Base-by-base conservation (phyloP, 192 early-diverging fungal genomes). In the Coemansia interrupta region DNA sequence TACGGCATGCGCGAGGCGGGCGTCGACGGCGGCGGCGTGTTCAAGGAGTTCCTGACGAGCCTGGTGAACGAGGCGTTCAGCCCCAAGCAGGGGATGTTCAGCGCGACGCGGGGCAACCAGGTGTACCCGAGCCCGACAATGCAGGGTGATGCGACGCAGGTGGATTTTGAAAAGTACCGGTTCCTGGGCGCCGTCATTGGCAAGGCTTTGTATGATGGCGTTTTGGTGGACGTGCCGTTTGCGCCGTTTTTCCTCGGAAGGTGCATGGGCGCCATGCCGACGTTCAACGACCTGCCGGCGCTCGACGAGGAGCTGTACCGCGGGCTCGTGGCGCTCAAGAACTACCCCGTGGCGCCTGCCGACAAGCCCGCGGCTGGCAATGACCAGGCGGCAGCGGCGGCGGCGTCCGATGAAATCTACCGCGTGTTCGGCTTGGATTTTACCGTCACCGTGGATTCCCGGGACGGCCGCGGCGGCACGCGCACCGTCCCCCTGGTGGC, bases 11-110 rank as follows among this genome's bases (percentile, higher is more conserved):
- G 66, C 11, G 96, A 98, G 63, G 91, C 90, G 11, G 96, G 96
- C 1, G 91, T 98, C 59, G 96, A 98, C 66, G 96, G 96, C 47
- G 93, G 94, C 26, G 95, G 96, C 32, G 87, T 98, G 11, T 98
- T 98, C 67, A 98, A 98, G 45, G 96, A 98, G 73, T 98, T 98
- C 60, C 73, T 98, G 36, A 96, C 90, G 51, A 85, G 83, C 42
- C 63, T 89, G 17, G 73, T 83, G 0, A 80, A 66, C 28, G 86
- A 95, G 60, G 90, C 90, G 5, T 93, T 93, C 59, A 82, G 90
- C 72, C 81, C 85, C 17, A 73, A 83, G 38, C 80, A 76, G 63
- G 89, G 86, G 0, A 61, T 92, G 41, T 93, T 93, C 40, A 63
- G 79, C 52, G 68, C 64, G 7, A 92, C 90, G 0, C 58, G 81